Evolutionary conservation across 805 yeast genomes (phyloP), one percentile per base, ranked within the genome.

Genomic region (Saccharomycopsis fermentans): DNA sequence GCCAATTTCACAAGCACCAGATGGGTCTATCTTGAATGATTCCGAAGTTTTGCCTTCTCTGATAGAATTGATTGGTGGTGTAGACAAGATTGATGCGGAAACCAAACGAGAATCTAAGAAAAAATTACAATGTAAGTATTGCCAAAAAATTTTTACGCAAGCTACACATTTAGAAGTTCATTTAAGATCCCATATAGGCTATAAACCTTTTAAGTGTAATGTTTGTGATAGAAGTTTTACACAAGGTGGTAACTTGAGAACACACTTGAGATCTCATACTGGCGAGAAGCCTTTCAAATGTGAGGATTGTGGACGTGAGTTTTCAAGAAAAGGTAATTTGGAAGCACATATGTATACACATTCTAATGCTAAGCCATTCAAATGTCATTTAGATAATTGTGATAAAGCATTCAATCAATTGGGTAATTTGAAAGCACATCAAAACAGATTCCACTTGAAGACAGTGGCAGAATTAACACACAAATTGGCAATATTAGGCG

Each of bases 361-460:
- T 71, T 84, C 83, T 58, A 83, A 87, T 65, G 74, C 81, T 58
- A 84, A 87, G 66, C 97, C 96, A 6, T 88, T 77, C 67, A 79
- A 80, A 58, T 91, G 97, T 72, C 81, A 81, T 65, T 76, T 91
- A 60, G 96, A 90, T 69, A 77, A 79, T 59, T 91, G 97, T 72
- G 83, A 81, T 64, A 90, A 90, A 72, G 78, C 86, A 4, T 91
- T 91, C 67, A 87, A 97, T 1, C 98, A 91, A 73, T 76, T 91
- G 65, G 97, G 97, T 2, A 91, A 91, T 67, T 78, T 91, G 75
- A 91, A 92, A 71, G 87, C 96, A 1, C 98, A 92, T 70, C 98
- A 91, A 68, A 92, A 91, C 71, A 77, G 91, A 65, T 90, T 90
- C 68, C 98, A 90, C 70, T 71, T 83, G 63, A 81, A 80, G 16